Percentiles rank a stretch among this genome's conserved stretches.
phyloP scores from a whole-genome alignment of 2,329 filamentous ascomycete species.

The Rhinocladiella mackenziei region DNA sequence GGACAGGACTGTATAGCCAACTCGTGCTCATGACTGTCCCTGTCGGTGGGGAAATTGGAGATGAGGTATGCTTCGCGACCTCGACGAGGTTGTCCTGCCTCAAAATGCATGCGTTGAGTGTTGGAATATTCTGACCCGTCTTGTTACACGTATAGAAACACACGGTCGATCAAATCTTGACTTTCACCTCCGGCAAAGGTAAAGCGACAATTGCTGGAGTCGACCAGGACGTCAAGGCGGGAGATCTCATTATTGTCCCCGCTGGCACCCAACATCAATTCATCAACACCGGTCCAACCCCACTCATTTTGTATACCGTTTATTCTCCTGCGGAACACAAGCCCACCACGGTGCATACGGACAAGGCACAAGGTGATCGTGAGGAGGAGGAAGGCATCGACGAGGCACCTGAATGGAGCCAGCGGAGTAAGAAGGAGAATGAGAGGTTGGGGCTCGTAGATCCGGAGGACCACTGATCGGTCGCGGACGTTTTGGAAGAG shows the following conservation, averaged over 20 bases:
- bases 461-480: slow-evolving; percentile 11
- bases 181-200: slow-evolving; percentile 58
- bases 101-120: background rate
- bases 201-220: slow-evolving; percentile 57
- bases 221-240: slow-evolving; percentile 54
- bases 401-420: slow-evolving; percentile 58
- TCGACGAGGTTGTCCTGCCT: background rate
- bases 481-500: too few species aligned
- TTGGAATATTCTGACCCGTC: background rate
- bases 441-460: slow-evolving; percentile 55
- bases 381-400: slow-evolving; percentile 60
- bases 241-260: slow-evolving; percentile 59
- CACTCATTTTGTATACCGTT: slow-evolving; percentile 59
- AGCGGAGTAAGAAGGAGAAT: slow-evolving; percentile 55
- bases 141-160: slow-evolving; percentile 38
- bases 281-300: slow-evolving; percentile 56
- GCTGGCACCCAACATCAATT: slow-evolving; percentile 65
- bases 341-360: slow-evolving; percentile 56
- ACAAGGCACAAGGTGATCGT: slow-evolving; percentile 60
- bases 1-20: slow-evolving; percentile 61
- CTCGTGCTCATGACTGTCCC: slow-evolving; percentile 63
- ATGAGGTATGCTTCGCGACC: slow-evolving; percentile 47
- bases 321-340: slow-evolving; percentile 62
- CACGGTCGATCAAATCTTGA: slow-evolving; percentile 61
- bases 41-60: slow-evolving; percentile 61